phyloP scores from a whole-genome alignment of 1,139 yeast species.

The Candida sojae region DNA sequence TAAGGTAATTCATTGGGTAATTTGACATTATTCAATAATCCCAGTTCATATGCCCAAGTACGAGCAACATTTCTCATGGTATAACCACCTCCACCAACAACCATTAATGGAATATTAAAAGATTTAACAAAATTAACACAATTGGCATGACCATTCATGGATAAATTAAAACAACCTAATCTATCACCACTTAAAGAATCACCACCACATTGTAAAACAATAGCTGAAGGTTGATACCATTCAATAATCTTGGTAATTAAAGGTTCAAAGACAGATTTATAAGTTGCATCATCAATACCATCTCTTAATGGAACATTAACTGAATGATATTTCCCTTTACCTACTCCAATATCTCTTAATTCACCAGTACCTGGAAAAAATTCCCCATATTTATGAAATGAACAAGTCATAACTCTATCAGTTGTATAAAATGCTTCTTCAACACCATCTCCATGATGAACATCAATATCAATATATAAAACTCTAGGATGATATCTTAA shows the following conservation, averaged over 20 bases:
- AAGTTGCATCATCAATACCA: conserved; percentile 94
- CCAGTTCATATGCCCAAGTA: conserved; percentile 95
- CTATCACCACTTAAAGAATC: conserved; percentile 94
- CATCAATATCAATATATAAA: conserved; percentile 89
- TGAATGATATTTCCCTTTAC: conserved; percentile 83
- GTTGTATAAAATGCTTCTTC: conserved; percentile 96
- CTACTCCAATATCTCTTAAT: conserved; percentile 82
- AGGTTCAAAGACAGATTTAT: conserved; percentile 87
- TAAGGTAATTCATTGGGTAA: conserved; percentile 87
- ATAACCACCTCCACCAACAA: conserved; percentile 98
- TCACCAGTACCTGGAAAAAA: conserved; percentile 97
- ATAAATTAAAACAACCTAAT: conserved; percentile 91
- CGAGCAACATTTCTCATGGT: conserved; percentile 96
- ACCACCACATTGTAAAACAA: conserved; percentile 96
- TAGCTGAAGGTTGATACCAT: conserved; percentile 91
- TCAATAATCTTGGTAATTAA: conserved; percentile 80
- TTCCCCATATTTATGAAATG: conserved; percentile 95
- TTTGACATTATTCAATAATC: conserved; percentile 76
- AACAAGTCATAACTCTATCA: conserved; percentile 92
- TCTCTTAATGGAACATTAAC: conserved; percentile 91
- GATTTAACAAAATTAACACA: conserved; percentile 86
- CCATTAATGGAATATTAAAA: conserved; percentile 86
- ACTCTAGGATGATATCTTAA: conserved; percentile 89
- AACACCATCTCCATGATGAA: conserved; percentile 98
- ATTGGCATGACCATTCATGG: conserved; percentile 92